Evolutionary conservation across 108 stramenopile species (phyloP).

Genomic region (Cyclotella sp.): DNA sequence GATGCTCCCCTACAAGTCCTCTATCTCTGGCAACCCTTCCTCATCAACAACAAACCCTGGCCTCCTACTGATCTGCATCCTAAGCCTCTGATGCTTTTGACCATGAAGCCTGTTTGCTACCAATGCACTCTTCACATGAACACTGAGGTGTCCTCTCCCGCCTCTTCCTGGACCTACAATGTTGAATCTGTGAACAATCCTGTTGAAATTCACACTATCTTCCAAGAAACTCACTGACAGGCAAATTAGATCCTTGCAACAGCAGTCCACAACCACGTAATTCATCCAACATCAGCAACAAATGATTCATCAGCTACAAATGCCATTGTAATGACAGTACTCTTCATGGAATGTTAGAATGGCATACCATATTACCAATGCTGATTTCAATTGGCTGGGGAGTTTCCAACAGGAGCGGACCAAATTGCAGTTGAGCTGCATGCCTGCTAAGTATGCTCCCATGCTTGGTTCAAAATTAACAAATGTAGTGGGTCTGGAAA

Average conservation of each 20-base stretch:
- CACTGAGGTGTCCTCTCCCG: constrained; percentile 87
- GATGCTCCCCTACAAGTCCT: constrained; percentile 93
- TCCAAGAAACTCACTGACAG: constrained; percentile 85
- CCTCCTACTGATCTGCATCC: constrained; percentile 79
- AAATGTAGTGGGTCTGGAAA: constrained; percentile 97
- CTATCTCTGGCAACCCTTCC: constrained; percentile 87
- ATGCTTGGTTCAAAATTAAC: constrained; percentile 96
- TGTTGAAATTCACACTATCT: constrained; percentile 85
- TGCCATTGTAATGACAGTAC: constrained; percentile 91
- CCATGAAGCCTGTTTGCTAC: constrained; percentile 95
- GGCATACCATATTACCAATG: constrained; percentile 96
- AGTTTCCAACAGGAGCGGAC: constrained; percentile 94
- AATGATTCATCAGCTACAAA: constrained; percentile 94
- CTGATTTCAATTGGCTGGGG: constrained; percentile 94
- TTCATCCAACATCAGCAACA: constrained; percentile 95
- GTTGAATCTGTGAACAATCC: constrained; percentile 80
- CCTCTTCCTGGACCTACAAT: constrained; percentile 89
- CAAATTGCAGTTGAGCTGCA: constrained; percentile 94
- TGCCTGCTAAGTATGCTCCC: constrained; percentile 95
- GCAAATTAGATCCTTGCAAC: constrained; percentile 77
- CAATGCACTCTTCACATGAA: constrained; percentile 84
- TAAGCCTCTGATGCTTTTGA: constrained; percentile 84
- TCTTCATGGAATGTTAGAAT: constrained; percentile 94
- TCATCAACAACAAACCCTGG: constrained; percentile 89
- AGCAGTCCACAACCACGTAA: constrained; percentile 92